These are phyloP conservation scores for Aethionema arabicum DNA, from an alignment of 345 rosid genomes.

Conservation along the genomic window DNA sequence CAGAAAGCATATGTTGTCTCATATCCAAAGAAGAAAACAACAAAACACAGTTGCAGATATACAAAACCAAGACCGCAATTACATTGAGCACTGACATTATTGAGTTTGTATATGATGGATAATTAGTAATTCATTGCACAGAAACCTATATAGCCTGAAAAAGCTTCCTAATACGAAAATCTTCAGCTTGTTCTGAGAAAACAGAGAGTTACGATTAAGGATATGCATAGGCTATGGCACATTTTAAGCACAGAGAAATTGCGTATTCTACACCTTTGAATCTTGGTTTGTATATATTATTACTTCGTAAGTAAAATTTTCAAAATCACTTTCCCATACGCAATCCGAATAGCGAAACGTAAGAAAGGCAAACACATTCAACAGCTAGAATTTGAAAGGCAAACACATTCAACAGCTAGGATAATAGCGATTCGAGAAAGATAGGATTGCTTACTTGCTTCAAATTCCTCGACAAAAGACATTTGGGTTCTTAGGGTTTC, in stretches of 20 bases:
- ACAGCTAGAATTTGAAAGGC: neutral
- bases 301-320: neutral
- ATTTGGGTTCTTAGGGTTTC: slow-evolving; percentile 30
- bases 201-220: neutral
- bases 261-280: too few relatives aligned
- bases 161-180: too few relatives aligned
- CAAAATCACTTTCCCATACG: neutral
- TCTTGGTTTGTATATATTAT: neutral
- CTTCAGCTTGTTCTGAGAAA: too few relatives aligned
- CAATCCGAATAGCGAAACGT: neutral
- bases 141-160: too few relatives aligned
- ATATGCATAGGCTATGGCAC: neutral
- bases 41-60: neutral
- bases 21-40: neutral
- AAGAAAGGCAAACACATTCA: neutral
- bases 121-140: neutral
- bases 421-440: slow-evolving; percentile 10
- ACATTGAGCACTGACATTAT: neutral
- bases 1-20: neutral
- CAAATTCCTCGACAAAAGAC: slow-evolving; percentile 42
- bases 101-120: neutral
- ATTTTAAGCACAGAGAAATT: neutral
- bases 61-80: slow-evolving; percentile 10
- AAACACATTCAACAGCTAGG: neutral
- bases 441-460: slow-evolving; percentile 36